Evolutionary conservation across 1,284 basidiomycete genomes (phyloP).

Genomic region (Tylopilus sp.): DNA sequence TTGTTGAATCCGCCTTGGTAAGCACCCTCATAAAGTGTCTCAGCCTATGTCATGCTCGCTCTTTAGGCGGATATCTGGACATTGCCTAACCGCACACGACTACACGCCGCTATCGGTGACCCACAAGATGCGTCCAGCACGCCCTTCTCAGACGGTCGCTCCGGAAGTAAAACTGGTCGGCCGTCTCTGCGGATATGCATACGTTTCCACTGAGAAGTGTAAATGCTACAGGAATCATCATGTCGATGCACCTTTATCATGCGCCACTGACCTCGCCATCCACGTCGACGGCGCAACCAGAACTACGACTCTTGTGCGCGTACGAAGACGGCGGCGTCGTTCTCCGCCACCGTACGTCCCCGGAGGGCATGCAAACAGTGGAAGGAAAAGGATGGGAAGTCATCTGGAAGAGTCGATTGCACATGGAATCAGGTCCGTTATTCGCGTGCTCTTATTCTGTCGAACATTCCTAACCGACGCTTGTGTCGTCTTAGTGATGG

Average conservation of each 20-base stretch:
- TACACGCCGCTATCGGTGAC: slow-evolving; percentile 76
- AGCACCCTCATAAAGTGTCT: slow-evolving; percentile 33
- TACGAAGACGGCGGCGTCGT: slow-evolving; percentile 88
- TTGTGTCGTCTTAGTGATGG: slow-evolving; percentile 74
- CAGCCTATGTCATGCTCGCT: not conserved
- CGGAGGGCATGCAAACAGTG: slow-evolving; percentile 59
- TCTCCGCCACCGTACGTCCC: slow-evolving; percentile 62
- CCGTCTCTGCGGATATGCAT: not conserved
- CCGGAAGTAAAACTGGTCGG: slow-evolving; percentile 48
- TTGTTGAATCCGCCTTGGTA: slow-evolving; percentile 88
- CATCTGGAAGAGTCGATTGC: slow-evolving; percentile 76
- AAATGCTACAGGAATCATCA: slow-evolving; percentile 75
- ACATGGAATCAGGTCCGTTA: slow-evolving; percentile 78
- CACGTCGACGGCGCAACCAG: slow-evolving; percentile 43
- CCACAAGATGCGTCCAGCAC: slow-evolving; percentile 43
- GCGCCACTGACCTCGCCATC: slow-evolving; percentile 40
- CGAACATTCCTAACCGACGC: not conserved
- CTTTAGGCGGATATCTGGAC: too few species aligned
- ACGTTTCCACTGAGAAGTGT: not conserved
- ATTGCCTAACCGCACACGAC: too few species aligned
- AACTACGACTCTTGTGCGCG: slow-evolving; percentile 72
- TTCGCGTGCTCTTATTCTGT: not conserved
- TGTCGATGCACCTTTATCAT: slow-evolving; percentile 81
- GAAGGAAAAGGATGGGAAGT: slow-evolving; percentile 81
- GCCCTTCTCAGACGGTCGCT: slow-evolving; percentile 55